These are phyloP conservation scores for Austroboletus novae-zelandiae DNA, from an alignment of 1,284 basidiomycete genomes.

Conservation along the genomic window DNA sequence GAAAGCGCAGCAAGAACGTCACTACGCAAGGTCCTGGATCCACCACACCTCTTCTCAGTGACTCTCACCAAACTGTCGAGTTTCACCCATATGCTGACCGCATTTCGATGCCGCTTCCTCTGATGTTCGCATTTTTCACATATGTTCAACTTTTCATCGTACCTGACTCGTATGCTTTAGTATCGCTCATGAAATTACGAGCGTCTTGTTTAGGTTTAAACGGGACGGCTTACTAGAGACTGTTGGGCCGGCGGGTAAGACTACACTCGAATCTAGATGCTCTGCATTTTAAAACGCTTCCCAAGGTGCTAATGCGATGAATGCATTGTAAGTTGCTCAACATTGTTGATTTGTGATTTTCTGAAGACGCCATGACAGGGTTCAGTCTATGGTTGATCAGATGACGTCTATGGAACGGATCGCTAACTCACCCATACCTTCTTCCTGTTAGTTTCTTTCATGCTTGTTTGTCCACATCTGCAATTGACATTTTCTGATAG, in stretches of 20 bases:
- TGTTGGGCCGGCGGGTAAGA: constrained; percentile 76
- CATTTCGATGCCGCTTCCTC: constrained; percentile 67
- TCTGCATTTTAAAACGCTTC: background rate
- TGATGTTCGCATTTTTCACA: constrained; percentile 52
- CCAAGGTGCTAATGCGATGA: constrained; percentile 74
- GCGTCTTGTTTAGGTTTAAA: constrained; percentile 70
- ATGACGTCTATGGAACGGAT: constrained; percentile 84
- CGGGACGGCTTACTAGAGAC: constrained; percentile 78
- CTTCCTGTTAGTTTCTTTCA: constrained; percentile 52
- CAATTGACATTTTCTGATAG: constrained; percentile 33
- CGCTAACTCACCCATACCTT: constrained; percentile 79
- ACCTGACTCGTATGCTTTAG: constrained; percentile 32
- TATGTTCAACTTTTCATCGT: background rate
- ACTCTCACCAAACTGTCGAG: constrained; percentile 57
- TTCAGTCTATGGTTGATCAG: constrained; percentile 81
- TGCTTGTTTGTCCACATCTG: background rate
- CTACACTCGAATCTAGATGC: background rate
- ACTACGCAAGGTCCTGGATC: constrained; percentile 26
- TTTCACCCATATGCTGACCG: constrained; percentile 55
- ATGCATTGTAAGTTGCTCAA: constrained; percentile 45
- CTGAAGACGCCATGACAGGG: constrained; percentile 37
- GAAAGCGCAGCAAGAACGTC: constrained; percentile 63
- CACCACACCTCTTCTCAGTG: constrained; percentile 58
- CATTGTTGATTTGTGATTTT: background rate
- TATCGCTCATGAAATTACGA: constrained; percentile 76